Conservation (phyloP, 257 asterid species). For the Penstemon barbatus region DNA sequence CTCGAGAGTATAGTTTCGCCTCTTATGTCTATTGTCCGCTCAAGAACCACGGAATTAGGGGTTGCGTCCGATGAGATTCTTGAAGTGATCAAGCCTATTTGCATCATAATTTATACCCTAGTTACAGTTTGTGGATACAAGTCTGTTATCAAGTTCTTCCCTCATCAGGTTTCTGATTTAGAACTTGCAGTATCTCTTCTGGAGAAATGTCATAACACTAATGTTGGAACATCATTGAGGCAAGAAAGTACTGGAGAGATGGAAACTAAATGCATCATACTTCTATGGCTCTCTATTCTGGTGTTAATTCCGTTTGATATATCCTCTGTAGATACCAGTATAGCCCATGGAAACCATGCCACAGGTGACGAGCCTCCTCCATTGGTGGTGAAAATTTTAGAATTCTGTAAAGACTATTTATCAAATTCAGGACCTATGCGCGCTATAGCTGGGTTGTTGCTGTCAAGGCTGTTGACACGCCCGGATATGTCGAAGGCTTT, state of each 20-base stretch:
- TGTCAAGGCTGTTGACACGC: conserved; percentile 88
- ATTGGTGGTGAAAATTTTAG: conserved; percentile 68
- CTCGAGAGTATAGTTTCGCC: conserved; percentile 86
- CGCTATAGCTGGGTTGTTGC: conserved; percentile 77
- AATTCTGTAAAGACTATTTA: conserved; percentile 73
- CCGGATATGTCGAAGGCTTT: conserved; percentile 90
- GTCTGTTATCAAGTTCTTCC: conserved; percentile 92
- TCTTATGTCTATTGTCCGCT: conserved; percentile 76
- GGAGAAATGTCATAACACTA: conserved; percentile 68
- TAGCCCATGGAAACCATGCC: conserved; percentile 37
- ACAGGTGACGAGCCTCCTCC: conserved; percentile 70
- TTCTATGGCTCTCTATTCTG: conserved; percentile 90
- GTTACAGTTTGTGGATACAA: conserved; percentile 96
- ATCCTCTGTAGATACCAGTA: conserved; percentile 86
- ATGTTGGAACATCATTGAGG: conserved; percentile 68
- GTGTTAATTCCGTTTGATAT: conserved; percentile 95
- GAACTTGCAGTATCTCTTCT: conserved; percentile 91
- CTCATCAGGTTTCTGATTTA: conserved; percentile 94
- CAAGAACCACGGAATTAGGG: conserved; percentile 70
- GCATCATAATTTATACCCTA: conserved; percentile 79
- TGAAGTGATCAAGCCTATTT: conserved; percentile 70
- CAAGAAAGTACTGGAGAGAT: conserved; percentile 99
- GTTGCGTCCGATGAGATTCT: conserved; percentile 58
- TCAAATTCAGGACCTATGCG: conserved; percentile 97
- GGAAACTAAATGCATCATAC: conserved; percentile 84